phyloP scores from a whole-genome alignment of 805 yeast species.

The Ogataea nitratoaversa region DNA sequence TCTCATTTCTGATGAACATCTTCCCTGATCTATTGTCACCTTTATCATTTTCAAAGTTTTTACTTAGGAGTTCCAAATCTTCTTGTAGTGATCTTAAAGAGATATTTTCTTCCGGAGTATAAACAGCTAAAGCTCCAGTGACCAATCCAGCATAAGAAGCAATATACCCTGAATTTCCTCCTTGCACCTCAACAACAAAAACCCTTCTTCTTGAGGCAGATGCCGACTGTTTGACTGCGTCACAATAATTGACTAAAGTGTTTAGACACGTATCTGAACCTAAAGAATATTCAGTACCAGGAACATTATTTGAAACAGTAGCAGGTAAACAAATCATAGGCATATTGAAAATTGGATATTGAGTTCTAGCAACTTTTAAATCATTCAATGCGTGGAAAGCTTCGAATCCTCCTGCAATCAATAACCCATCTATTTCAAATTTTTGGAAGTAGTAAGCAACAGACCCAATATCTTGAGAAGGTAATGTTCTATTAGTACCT shows the following conservation, averaged over 20 bases:
- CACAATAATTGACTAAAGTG: conserved; percentile 87
- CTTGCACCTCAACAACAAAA: conserved; percentile 96
- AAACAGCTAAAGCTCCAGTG: conserved; percentile 88
- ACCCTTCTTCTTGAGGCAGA: conserved; percentile 91
- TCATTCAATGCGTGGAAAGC: conserved; percentile 86
- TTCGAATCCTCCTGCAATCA: conserved; percentile 95
- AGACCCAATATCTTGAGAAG: conserved; percentile 80
- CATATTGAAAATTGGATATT: conserved; percentile 88
- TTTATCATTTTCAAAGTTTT: conserved; percentile 64
- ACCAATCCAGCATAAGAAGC: conserved; percentile 83
- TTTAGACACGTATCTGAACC: conserved; percentile 97
- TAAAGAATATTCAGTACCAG: conserved; percentile 96
- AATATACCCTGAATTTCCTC: conserved; percentile 93
- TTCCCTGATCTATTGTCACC: conserved; percentile 86
- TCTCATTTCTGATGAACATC: conserved; percentile 76
- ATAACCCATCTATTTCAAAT: conserved; percentile 79
- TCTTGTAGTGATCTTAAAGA: conserved; percentile 62
- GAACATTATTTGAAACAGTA: conserved; percentile 95
- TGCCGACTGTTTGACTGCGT: conserved; percentile 90
- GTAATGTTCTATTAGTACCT: conserved; percentile 90
- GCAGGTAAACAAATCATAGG: conserved; percentile 95
- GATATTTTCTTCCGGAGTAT: conserved; percentile 84
- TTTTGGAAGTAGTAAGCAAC: conserved; percentile 92
- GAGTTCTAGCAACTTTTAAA: conserved; percentile 67
- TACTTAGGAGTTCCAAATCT: conserved; percentile 68